These are phyloP conservation scores for Termitomyces sp. DNA, from an alignment of 768 basidiomycete species.

Conservation along the genomic window DNA sequence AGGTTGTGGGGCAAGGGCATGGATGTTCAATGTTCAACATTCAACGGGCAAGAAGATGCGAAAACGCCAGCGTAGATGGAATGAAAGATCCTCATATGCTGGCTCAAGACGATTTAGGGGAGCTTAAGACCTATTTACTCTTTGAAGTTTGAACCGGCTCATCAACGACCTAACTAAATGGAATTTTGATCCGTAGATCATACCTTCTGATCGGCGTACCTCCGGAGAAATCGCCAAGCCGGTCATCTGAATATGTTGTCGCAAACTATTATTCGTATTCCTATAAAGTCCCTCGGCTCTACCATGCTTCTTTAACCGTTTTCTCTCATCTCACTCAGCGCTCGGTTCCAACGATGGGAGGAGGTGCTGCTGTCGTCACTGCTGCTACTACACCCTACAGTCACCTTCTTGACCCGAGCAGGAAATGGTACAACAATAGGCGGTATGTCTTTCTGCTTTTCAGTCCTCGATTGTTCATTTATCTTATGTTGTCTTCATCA, in stretches of 20 bases:
- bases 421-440: conserved; percentile 76
- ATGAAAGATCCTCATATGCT: not conserved
- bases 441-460: conserved; percentile 29
- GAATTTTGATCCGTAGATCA: conserved; percentile 1
- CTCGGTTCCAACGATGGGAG: conserved; percentile 43
- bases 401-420: conserved; percentile 56
- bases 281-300: conserved; percentile 26
- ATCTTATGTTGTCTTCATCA: conserved; percentile 15
- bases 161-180: conserved; percentile 5
- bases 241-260: conserved; percentile 27
- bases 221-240: conserved; percentile 31
- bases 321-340: conserved; percentile 19
- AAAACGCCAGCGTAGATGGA: not conserved
- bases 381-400: conserved; percentile 26
- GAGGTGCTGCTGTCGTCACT: conserved; percentile 37
- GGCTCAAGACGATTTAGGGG: not conserved
- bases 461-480: not conserved
- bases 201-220: conserved; percentile 27
- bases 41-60: no score
- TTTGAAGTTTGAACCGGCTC: not conserved
- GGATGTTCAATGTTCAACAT: not conserved
- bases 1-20: not conserved
- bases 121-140: not conserved
- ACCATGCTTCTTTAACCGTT: conserved; percentile 23
- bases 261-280: not conserved